Evolutionary conservation across 495 filamentous ascomycete species (phyloP).

Genomic region (Daldinia caldariorum): DNA sequence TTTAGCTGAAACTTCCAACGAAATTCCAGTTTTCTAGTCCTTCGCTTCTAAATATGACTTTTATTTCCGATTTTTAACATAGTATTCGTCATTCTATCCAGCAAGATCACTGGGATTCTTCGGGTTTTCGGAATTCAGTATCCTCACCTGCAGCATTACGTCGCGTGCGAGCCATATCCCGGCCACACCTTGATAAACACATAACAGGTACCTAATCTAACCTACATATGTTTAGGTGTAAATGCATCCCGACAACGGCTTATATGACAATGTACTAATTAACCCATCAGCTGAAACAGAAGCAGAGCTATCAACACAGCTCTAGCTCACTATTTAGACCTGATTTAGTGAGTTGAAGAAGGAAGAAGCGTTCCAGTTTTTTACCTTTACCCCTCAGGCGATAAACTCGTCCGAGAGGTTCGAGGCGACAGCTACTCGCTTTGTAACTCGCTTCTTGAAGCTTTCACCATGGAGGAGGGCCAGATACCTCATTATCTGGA

Average conservation of each 20-base stretch:
- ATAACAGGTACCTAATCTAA: no score
- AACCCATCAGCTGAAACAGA: neutral
- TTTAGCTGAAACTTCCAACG: neutral
- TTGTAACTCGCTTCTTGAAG: neutral
- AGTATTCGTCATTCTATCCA: no score
- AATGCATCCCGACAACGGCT: no score
- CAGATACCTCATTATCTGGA: conserved; percentile 39
- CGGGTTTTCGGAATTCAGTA: no score
- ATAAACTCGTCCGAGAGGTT: neutral
- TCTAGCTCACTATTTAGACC: neutral
- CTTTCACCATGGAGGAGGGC: conserved; percentile 7
- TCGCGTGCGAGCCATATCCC: no score
- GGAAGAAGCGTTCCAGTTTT: neutral
- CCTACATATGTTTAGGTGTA: no score
- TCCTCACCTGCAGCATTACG: no score
- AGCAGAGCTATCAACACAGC: neutral
- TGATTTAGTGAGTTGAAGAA: neutral
- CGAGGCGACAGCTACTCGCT: neutral
- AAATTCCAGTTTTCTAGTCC: no score
- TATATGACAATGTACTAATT: no score
- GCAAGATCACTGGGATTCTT: no score
- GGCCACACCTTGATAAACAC: no score
- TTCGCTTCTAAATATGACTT: no score
- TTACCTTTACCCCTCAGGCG: neutral
- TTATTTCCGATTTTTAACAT: neutral